phyloP scores from a whole-genome alignment of 2,329 filamentous ascomycete genomes.

The Akanthomyces lecanii region DNA sequence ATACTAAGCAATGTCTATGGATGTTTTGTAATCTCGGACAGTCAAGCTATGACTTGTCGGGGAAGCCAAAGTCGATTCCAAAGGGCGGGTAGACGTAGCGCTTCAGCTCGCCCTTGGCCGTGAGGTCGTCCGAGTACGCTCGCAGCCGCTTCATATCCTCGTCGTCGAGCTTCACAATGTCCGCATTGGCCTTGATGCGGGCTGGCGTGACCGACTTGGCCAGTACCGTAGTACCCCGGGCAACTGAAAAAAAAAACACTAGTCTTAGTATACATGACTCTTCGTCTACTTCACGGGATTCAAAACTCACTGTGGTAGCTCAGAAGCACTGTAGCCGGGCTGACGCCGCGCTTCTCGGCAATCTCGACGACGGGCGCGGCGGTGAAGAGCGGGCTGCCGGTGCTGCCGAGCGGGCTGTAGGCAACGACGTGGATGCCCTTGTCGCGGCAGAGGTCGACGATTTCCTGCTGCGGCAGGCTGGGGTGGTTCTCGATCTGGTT shows the following conservation, averaged over 20 bases:
- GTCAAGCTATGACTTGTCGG: constrained; percentile 50
- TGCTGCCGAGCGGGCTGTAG: constrained; percentile 64
- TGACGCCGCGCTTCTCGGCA: constrained; percentile 59
- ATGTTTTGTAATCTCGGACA: constrained; percentile 4
- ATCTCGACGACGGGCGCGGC: constrained; percentile 60
- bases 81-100: constrained; percentile 67
- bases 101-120: constrained; percentile 48
- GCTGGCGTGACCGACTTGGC: constrained; percentile 67
- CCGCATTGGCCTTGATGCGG: constrained; percentile 66
- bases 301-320: constrained; percentile 61
- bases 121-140: constrained; percentile 50
- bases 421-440: constrained; percentile 70
- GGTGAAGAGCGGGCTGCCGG: constrained; percentile 60
- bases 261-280: background rate
- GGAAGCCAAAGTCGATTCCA: constrained; percentile 65
- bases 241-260: constrained; percentile 42
- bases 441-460: constrained; percentile 62
- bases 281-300: too few relatives aligned
- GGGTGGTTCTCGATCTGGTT: constrained; percentile 76
- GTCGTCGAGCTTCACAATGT: constrained; percentile 60
- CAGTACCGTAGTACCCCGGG: constrained; percentile 65
- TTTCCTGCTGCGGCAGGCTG: constrained; percentile 65
- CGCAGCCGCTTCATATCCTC: constrained; percentile 58
- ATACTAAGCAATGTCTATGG: background rate
- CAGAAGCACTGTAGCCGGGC: constrained; percentile 60